These are phyloP conservation scores for Solanum arcanum DNA, from an alignment of 257 asterid species.

Conservation along the genomic window DNA sequence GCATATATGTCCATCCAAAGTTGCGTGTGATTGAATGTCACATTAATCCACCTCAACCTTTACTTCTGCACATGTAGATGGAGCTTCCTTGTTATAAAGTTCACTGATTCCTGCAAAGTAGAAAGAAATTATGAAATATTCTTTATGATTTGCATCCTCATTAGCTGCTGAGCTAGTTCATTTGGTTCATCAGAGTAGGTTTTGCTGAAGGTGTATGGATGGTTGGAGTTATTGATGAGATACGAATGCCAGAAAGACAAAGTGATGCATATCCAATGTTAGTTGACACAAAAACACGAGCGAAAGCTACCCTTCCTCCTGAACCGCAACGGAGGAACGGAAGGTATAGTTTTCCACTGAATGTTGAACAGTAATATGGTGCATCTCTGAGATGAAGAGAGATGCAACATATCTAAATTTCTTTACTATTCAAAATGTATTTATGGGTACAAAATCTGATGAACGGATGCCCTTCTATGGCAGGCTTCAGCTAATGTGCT, in stretches of 20 bases:
- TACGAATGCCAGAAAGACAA: conserved; percentile 50
- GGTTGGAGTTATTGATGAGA: conserved; percentile 85
- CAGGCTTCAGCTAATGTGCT: conserved; percentile 96
- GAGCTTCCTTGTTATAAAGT: neutral
- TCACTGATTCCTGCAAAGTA: neutral
- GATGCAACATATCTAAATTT: neutral
- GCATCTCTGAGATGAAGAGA: neutral
- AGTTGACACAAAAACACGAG: conserved; percentile 89
- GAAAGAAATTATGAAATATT: neutral
- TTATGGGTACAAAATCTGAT: neutral
- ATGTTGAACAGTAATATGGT: neutral
- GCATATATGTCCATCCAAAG: neutral
- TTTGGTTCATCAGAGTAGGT: conserved; percentile 50
- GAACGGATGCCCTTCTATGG: neutral
- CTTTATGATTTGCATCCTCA: neutral
- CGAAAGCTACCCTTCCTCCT: conserved; percentile 48
- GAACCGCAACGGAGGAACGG: conserved; percentile 88
- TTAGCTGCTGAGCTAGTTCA: conserved; percentile 9
- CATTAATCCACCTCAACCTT: neutral
- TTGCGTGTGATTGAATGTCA: neutral
- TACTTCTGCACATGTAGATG: neutral
- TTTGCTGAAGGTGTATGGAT: conserved; percentile 80
- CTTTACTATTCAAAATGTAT: neutral
- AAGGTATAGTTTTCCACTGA: conserved; percentile 31
- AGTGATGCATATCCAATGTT: conserved; percentile 38